Base-by-base conservation (phyloP, 352 stramenopile species). In the Hyaloperonospora brassicae region DNA sequence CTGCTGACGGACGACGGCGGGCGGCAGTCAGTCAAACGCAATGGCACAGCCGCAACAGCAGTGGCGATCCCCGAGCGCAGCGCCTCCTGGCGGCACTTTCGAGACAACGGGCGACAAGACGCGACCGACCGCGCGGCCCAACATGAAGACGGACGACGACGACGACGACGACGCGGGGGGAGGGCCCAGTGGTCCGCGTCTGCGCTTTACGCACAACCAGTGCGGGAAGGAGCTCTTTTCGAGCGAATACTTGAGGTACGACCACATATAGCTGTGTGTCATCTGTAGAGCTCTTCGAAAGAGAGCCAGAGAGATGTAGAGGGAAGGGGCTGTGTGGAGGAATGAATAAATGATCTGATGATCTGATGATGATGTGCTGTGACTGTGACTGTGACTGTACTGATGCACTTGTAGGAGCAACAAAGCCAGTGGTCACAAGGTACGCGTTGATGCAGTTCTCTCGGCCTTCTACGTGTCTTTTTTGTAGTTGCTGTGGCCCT, bases 381-480 rank as follows among this genome's bases (percentile, higher is more conserved):
- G 27, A 34, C 27, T 34, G 27, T 34, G 4, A 9, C 8, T 62
- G 10, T 23, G 17, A 47, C 31, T 55, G 10, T 35, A 49, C 12
- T 23, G 30, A 39, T 39, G 13, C 13, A 1, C 24, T 22, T 62
- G 46, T 55, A 91, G 81, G 71, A 89, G 77, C 62, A 92, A 92
- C 66, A 92, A 92, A 64, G 79, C 82, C 1, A 89, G 82, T 40
- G 82, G 82, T 14, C 78, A 89, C 59, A 92, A 92, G 55, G 72
- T 81, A 45, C 24, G 10, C n/a, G 43, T 39, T 17, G 17, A 17
- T 17, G 17, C 17, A 17, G 17, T 17, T 5, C 13, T 25, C 39
- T 30, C 2, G 58, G 30, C 50, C 39, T 14, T 44, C 12, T 5
- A 25, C 13, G 10, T 22, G 11, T 45, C 8, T 22, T 17, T 46